A percentile compares a stretch with the other conserved stretches of the same genome.
Evolutionary conservation across 2,329 filamentous ascomycete genomes (phyloP).

Genomic region (Sporothrix pseudoabietina): DNA sequence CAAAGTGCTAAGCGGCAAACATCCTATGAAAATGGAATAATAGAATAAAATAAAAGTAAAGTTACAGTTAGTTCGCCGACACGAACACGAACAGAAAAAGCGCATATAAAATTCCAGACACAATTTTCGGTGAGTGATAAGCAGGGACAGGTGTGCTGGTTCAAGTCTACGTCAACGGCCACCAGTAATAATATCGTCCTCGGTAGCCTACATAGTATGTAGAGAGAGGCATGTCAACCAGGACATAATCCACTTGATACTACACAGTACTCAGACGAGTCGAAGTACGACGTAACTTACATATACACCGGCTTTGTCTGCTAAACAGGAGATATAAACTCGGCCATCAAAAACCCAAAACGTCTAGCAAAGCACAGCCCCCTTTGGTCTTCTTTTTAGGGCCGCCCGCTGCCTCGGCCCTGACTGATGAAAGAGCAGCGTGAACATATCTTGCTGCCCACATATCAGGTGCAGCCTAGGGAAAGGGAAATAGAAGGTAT

Average conservation of each 20-base stretch:
- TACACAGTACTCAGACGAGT: background rate
- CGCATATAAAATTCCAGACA: background rate
- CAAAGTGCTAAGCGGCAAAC: background rate
- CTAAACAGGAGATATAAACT: background rate
- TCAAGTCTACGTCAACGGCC: background rate
- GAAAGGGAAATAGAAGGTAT: background rate
- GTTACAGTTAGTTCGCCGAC: background rate
- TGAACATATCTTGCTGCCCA: background rate
- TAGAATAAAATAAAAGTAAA: background rate
- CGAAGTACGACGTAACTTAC: background rate
- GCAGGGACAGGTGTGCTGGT: background rate
- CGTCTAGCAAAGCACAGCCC: background rate
- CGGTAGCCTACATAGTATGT: background rate
- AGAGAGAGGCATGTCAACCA: background rate
- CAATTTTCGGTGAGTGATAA: background rate
- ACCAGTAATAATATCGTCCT: too few relatives aligned
- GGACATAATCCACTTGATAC: background rate
- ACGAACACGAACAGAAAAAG: background rate
- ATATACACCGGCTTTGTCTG: conserved; percentile 2
- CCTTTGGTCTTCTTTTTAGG: conserved; percentile 9
- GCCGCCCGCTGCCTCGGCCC: background rate
- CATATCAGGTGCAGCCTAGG: background rate
- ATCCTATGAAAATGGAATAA: background rate
- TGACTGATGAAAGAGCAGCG: conserved; percentile 2
- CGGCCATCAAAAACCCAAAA: background rate